phyloP scores from a whole-genome alignment of 1,139 yeast species.

The Taphrina flavorubra region DNA sequence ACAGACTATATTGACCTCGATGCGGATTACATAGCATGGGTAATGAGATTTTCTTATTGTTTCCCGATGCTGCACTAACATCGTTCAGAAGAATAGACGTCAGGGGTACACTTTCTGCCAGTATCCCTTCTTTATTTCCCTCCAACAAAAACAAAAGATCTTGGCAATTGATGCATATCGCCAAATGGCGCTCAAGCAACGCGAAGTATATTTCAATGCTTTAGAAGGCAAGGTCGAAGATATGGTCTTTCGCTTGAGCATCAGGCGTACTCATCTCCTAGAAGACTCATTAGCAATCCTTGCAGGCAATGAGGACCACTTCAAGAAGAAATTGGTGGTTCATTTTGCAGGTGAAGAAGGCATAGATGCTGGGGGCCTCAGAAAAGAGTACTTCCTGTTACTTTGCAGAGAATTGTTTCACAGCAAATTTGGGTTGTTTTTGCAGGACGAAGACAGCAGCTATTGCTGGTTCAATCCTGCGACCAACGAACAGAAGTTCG shows the following conservation, averaged over 20 bases:
- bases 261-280: conserved; percentile 70
- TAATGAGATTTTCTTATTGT: not conserved
- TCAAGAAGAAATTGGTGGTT: conserved; percentile 75
- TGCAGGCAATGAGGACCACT: conserved; percentile 62
- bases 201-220: conserved; percentile 82
- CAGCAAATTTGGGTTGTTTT: conserved; percentile 60
- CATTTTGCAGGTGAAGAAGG: conserved; percentile 89
- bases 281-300: conserved; percentile 72
- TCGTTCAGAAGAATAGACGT: conserved; percentile 51
- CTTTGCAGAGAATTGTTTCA: conserved; percentile 72
- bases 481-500: conserved; percentile 48
- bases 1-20: conserved; percentile 78
- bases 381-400: conserved; percentile 88
- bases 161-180: conserved; percentile 81
- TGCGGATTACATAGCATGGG: conserved; percentile 84
- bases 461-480: conserved; percentile 70
- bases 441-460: conserved; percentile 69
- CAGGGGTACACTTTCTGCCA: conserved; percentile 62
- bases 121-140: conserved; percentile 78
- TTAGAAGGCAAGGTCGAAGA: conserved; percentile 68
- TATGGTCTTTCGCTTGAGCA: conserved; percentile 69
- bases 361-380: conserved; percentile 90
- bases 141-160: conserved; percentile 80
- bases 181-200: conserved; percentile 86
- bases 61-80: not conserved